phyloP scores from a whole-genome alignment of 176 grass and related monocot genomes.

The Avena insularis region DNA sequence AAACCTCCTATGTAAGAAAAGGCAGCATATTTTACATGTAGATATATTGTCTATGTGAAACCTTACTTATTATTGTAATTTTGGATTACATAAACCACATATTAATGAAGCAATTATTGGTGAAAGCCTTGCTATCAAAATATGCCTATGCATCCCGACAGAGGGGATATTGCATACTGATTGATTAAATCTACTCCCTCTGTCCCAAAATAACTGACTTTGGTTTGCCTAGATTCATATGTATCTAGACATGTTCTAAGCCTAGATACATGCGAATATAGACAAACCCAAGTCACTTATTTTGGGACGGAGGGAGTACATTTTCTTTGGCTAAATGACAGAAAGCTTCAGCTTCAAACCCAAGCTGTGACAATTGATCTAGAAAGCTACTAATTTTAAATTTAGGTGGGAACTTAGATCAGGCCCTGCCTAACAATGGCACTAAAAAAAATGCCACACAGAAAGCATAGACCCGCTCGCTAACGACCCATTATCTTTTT shows the following conservation, averaged over 20 bases:
- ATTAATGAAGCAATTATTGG: neutral
- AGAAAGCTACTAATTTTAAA: neutral
- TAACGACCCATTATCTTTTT: neutral
- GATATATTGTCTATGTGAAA: constrained; percentile 1
- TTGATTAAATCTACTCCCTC: neutral
- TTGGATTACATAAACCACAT: neutral
- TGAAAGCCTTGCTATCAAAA: neutral
- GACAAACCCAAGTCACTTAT: no score
- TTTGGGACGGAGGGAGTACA: neutral
- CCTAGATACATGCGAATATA: no score
- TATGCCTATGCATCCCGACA: neutral
- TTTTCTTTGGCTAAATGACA: neutral
- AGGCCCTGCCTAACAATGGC: neutral
- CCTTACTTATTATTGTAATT: neutral
- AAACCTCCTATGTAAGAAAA: neutral
- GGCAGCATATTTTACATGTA: neutral
- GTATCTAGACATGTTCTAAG: no score
- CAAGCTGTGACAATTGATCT: neutral
- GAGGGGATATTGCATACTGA: neutral
- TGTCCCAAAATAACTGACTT: no score
- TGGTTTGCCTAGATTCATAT: no score
- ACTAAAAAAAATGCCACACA: neutral
- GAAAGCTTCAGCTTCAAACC: neutral
- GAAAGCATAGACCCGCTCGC: neutral
- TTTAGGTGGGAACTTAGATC: neutral